Conservation (phyloP, 208 protist genomes). For the Trypanosomatidae sp. region DNA sequence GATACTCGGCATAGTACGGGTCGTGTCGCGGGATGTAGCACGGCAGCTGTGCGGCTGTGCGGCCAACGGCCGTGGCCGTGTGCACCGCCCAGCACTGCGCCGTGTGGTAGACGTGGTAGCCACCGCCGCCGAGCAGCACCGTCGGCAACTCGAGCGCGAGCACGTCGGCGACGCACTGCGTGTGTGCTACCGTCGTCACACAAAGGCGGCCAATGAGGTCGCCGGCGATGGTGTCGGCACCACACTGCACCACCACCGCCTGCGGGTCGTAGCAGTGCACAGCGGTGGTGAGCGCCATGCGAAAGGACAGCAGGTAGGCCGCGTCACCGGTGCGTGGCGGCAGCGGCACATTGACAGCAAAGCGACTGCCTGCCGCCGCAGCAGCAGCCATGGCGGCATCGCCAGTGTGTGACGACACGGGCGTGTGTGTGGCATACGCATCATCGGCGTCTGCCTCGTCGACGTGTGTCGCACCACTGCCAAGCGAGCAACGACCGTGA, state of each 20-base stretch:
- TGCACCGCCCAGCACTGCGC: constrained; percentile 98
- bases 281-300: constrained; percentile 84
- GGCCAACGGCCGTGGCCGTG: constrained; percentile 79
- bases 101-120: constrained; percentile 98
- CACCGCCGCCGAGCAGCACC: constrained; percentile 97
- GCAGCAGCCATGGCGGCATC: constrained; percentile 24
- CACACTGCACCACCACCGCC: constrained; percentile 98
- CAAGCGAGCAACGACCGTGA: too few species aligned
- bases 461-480: too few species aligned
- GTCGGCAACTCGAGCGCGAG: constrained; percentile 88
- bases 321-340: constrained; percentile 91
- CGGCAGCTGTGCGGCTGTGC: constrained; percentile 30
- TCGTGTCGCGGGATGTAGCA: constrained; percentile 52
- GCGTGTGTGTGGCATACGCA: too few species aligned
- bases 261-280: constrained; percentile 94
- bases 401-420: too few species aligned
- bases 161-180: constrained; percentile 92
- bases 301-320: constrained; percentile 91
- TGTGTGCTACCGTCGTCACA: constrained; percentile 88
- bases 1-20: constrained; percentile 67
- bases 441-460: too few species aligned
- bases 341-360: constrained; percentile 93
- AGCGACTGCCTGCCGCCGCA: constrained; percentile 24
- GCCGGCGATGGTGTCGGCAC: constrained; percentile 94
- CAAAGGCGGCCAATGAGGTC: constrained; percentile 97